phyloP scores from a whole-genome alignment of 2,329 filamentous ascomycete genomes.

The Phoma sp. region DNA sequence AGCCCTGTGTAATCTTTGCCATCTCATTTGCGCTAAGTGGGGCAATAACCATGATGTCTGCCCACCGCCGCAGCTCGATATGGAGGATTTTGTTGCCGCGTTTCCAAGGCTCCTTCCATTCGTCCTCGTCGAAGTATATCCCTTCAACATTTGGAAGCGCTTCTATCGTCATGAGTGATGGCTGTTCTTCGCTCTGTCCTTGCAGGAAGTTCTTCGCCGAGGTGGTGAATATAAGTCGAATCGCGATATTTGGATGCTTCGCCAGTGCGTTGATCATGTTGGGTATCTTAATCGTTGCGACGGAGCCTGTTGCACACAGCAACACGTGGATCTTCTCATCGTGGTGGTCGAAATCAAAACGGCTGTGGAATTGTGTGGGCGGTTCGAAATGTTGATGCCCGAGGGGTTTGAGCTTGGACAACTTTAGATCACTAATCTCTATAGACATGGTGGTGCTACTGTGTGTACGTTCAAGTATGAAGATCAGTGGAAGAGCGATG shows the following conservation, averaged over 20 bases:
- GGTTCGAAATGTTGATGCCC: constrained; percentile 31
- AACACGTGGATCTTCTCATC: constrained; percentile 63
- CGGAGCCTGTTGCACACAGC: constrained; percentile 73
- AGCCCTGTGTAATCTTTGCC: constrained; percentile 81
- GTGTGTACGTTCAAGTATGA: not conserved
- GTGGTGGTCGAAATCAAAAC: constrained; percentile 36
- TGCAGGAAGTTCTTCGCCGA: constrained; percentile 78
- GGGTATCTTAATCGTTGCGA: constrained; percentile 84
- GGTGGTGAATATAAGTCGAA: constrained; percentile 82
- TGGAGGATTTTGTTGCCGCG: constrained; percentile 84
- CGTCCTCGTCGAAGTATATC: constrained; percentile 83
- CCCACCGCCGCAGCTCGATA: constrained; percentile 86
- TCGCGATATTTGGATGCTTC: constrained; percentile 66
- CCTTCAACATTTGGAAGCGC: constrained; percentile 76
- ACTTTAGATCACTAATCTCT: constrained; percentile 35
- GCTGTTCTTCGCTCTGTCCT: constrained; percentile 80
- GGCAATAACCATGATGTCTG: constrained; percentile 79
- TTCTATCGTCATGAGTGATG: constrained; percentile 66
- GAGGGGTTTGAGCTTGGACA: constrained; percentile 38
- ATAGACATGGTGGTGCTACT: constrained; percentile 30
- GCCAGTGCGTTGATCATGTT: constrained; percentile 62
- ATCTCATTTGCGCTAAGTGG: constrained; percentile 85
- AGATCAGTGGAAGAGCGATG: constrained; percentile 16
- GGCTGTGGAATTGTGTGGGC: constrained; percentile 17
- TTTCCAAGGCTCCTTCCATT: constrained; percentile 82